A percentile compares a stretch with the other conserved stretches of the same genome.
phyloP scores from a whole-genome alignment of 805 yeast genomes.

The Kuraishia piskuri region DNA sequence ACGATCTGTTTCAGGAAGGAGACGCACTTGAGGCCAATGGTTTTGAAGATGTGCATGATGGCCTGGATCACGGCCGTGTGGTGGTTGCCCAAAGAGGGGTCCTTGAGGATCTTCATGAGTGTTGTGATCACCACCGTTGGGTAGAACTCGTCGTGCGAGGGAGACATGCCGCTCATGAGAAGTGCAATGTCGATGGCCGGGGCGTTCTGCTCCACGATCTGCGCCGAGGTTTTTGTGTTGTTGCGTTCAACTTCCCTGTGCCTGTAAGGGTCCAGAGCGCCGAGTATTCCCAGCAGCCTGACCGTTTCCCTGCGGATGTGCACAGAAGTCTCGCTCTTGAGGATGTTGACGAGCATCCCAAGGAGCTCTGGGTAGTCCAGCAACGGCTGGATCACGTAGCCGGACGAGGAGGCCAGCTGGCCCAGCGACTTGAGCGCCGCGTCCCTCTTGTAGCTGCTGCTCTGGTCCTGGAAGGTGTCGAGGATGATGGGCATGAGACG shows the following conservation, averaged over 20 bases:
- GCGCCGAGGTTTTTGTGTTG: constrained; percentile 20
- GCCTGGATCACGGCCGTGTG: constrained; percentile 94
- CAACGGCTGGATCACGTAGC: constrained; percentile 90
- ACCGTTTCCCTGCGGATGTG: constrained; percentile 81
- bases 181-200: constrained; percentile 87
- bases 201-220: constrained; percentile 65
- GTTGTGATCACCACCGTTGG: constrained; percentile 92
- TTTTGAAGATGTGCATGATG: constrained; percentile 81
- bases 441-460: constrained; percentile 79
- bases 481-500: constrained; percentile 81
- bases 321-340: constrained; percentile 72
- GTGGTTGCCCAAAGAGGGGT: constrained; percentile 74
- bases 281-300: constrained; percentile 81
- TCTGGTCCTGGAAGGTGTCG: constrained; percentile 86
- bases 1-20: constrained; percentile 82
- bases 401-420: constrained; percentile 82
- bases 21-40: constrained; percentile 82
- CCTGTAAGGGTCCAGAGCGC: constrained; percentile 95
- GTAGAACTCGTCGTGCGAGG: constrained; percentile 85
- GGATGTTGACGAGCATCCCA: constrained; percentile 70
- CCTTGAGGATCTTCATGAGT: constrained; percentile 74
- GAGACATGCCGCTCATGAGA: constrained; percentile 89
- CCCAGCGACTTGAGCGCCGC: constrained; percentile 86
- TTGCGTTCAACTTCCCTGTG: constrained; percentile 81
- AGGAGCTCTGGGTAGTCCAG: constrained; percentile 85